Percentiles rank a stretch among this genome's conserved stretches.
phyloP scores from a whole-genome alignment of 495 filamentous ascomycete species.

The Trichoderma gamsii region DNA sequence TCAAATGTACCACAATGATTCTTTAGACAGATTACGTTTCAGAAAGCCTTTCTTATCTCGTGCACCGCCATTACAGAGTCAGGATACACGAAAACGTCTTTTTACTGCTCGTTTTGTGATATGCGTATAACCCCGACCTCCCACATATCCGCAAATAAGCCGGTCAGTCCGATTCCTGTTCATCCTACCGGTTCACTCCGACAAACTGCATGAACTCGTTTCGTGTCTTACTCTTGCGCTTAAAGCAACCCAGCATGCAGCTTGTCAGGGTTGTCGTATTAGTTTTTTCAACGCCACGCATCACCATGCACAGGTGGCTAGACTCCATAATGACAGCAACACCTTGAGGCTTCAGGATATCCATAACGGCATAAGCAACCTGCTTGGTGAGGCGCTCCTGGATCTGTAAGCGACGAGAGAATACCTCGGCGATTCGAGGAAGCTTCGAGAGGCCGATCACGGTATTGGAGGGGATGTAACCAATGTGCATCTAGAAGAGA shows the following conservation, averaged over 20 bases:
- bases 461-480: slow-evolving; percentile 79
- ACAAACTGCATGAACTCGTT: too few relatives aligned
- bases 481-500: slow-evolving; percentile 99
- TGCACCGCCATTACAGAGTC: too few relatives aligned
- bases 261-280: slow-evolving; percentile 83
- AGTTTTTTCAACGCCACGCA: slow-evolving; percentile 89
- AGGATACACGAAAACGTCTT: too few relatives aligned
- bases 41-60: too few relatives aligned
- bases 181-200: too few relatives aligned
- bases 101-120: too few relatives aligned
- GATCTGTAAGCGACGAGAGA: slow-evolving; percentile 84
- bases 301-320: slow-evolving; percentile 97
- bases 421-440: slow-evolving; percentile 97
- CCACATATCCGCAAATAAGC: too few relatives aligned
- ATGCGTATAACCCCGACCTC: too few relatives aligned
- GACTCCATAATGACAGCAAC: slow-evolving; percentile 97
- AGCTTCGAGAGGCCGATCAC: slow-evolving; percentile 95
- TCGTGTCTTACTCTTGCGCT: slow-evolving; percentile 83
- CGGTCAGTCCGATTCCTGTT: too few relatives aligned
- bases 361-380: slow-evolving; percentile 87
- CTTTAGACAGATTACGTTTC: too few relatives aligned
- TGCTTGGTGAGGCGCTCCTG: slow-evolving; percentile 95
- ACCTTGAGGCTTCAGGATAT: slow-evolving; percentile 87
- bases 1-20: too few relatives aligned
- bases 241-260: slow-evolving; percentile 91